phyloP scores from a whole-genome alignment of 352 stramenopile species.

The Aphanomyces cochlioides region DNA sequence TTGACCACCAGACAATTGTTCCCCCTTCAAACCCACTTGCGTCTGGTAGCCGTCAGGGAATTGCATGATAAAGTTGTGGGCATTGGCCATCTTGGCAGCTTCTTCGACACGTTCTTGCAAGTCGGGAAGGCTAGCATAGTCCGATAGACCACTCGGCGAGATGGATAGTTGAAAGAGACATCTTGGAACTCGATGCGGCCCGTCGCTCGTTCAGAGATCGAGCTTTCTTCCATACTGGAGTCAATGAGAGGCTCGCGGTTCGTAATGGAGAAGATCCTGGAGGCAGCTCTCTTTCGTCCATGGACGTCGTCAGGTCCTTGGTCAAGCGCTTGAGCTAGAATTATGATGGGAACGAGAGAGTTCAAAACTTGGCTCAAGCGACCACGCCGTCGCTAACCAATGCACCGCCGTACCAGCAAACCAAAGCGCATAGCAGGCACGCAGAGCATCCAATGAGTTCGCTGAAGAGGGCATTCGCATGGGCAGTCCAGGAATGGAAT shows the following conservation, averaged over 20 bases:
- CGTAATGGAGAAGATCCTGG: slow-evolving; percentile 38
- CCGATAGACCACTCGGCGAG: slow-evolving; percentile 35
- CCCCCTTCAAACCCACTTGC: neutral
- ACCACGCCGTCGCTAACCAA: slow-evolving; percentile 43
- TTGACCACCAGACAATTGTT: slow-evolving; percentile 35
- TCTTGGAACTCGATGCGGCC: slow-evolving; percentile 48
- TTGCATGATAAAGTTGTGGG: slow-evolving; percentile 33
- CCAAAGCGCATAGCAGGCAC: slow-evolving; percentile 44
- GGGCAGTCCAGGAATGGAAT: slow-evolving; percentile 37
- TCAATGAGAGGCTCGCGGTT: slow-evolving; percentile 39
- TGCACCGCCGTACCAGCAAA: slow-evolving; percentile 55
- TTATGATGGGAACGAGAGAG: slow-evolving; percentile 51
- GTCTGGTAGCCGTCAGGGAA: neutral
- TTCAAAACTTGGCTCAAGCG: slow-evolving; percentile 48
- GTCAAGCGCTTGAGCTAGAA: slow-evolving; percentile 40
- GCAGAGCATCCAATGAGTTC: slow-evolving; percentile 69
- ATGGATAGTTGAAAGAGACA: slow-evolving; percentile 76
- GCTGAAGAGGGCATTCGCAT: slow-evolving; percentile 43
- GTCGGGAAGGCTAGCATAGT: neutral
- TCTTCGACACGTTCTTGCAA: neutral
- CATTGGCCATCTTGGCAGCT: slow-evolving; percentile 39
- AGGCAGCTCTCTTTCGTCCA: slow-evolving; percentile 30
- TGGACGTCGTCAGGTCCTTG: slow-evolving; percentile 32
- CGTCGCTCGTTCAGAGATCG: slow-evolving; percentile 36
- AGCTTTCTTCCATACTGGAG: neutral